phyloP scores from a whole-genome alignment of 768 basidiomycete species.

The Mycena crocata region DNA sequence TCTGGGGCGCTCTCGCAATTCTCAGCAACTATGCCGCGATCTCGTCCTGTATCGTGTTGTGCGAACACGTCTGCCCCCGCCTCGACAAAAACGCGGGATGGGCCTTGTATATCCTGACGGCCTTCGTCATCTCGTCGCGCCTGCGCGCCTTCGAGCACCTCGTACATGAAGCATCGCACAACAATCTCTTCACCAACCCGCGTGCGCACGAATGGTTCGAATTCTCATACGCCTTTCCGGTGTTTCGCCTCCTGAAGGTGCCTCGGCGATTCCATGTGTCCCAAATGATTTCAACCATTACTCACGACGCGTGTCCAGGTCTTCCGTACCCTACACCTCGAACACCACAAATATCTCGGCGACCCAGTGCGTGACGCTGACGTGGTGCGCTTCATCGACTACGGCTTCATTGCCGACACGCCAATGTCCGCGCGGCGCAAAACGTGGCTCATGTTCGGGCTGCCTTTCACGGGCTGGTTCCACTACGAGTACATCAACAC shows the following conservation, averaged over 20 bases:
- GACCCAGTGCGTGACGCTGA: constrained; percentile 18
- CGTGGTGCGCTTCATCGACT: constrained; percentile 18
- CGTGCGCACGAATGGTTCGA: constrained; percentile 22
- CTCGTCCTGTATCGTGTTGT: not conserved
- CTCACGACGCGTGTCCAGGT: no score
- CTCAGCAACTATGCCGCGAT: constrained; percentile 3
- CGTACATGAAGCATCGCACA: constrained; percentile 20
- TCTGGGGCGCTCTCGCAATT: constrained; percentile 7
- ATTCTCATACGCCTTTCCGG: constrained; percentile 19
- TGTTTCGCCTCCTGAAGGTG: constrained; percentile 20
- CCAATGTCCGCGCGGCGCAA: constrained; percentile 11
- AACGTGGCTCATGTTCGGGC: constrained; percentile 19
- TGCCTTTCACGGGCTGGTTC: constrained; percentile 15
- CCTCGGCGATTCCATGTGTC: no score
- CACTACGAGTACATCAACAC: constrained; percentile 18
- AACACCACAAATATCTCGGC: constrained; percentile 20
- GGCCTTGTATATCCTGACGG: constrained; percentile 4
- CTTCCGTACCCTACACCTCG: constrained; percentile 19
- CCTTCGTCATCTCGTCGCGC: constrained; percentile 12
- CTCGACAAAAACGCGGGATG: not conserved
- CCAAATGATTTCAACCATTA: no score
- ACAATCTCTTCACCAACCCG: constrained; percentile 8
- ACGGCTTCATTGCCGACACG: constrained; percentile 15
- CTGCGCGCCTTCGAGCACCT: constrained; percentile 17
- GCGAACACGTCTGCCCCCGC: not conserved